These are phyloP conservation scores for Cryphonectria nitschkei DNA, from an alignment of 2,329 filamentous ascomycete species.

Conservation along the genomic window DNA sequence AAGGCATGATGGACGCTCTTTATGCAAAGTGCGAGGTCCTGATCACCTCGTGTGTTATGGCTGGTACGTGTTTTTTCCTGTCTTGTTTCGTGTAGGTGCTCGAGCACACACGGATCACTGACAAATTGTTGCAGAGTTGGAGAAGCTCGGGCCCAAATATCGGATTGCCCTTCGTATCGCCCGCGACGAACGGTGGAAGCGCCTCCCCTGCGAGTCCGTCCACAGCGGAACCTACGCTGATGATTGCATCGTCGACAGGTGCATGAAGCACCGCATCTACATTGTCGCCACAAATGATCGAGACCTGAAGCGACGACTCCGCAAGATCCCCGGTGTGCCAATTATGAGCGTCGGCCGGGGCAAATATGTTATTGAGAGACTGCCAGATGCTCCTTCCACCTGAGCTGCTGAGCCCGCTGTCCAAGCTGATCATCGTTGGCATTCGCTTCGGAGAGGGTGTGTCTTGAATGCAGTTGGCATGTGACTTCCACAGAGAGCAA, in stretches of 20 bases:
- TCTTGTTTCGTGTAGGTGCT: background rate
- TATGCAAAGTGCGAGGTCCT: constrained; percentile 90
- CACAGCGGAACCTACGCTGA: constrained; percentile 87
- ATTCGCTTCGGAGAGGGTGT: background rate
- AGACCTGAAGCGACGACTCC: constrained; percentile 78
- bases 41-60: constrained; percentile 72
- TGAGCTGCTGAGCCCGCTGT: constrained; percentile 33
- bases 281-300: constrained; percentile 77
- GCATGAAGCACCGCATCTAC: constrained; percentile 75
- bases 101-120: background rate
- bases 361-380: constrained; percentile 92
- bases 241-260: constrained; percentile 65
- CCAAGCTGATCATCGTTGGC: background rate
- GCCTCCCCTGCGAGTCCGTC: constrained; percentile 72
- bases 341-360: constrained; percentile 82
- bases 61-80: constrained; percentile 43
- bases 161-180: constrained; percentile 84
- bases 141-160: constrained; percentile 89
- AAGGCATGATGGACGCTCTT: constrained; percentile 83
- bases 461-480: background rate
- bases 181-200: constrained; percentile 84
- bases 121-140: constrained; percentile 49
- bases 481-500: background rate
- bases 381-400: constrained; percentile 80
- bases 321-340: constrained; percentile 71